Conservation (phyloP, 305 asterid species). For the Plantago coronopus region DNA sequence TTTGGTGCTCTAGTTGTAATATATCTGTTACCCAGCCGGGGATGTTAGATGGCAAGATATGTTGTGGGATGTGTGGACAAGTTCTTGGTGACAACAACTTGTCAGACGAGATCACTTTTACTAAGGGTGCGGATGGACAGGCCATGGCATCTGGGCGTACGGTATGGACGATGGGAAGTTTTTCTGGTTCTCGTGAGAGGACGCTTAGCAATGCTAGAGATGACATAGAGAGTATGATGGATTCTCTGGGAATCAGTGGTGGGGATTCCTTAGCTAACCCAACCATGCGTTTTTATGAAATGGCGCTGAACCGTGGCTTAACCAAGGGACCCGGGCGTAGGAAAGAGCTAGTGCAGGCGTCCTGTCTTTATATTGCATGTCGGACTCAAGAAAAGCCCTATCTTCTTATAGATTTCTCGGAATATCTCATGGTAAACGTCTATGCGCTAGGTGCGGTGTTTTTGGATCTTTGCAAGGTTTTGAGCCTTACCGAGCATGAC, state of each 20-base stretch:
- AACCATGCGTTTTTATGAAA: conserved; percentile 48
- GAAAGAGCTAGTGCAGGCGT: conserved; percentile 72
- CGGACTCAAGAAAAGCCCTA: conserved; percentile 64
- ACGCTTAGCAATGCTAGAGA: conserved; percentile 45
- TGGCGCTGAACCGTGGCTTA: conserved; percentile 56
- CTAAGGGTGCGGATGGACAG: conserved; percentile 59
- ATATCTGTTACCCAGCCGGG: too few relatives aligned
- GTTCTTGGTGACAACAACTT: conserved; percentile 53
- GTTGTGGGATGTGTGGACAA: conserved; percentile 61
- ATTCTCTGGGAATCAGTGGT: conserved; percentile 51
- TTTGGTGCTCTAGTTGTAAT: too few relatives aligned
- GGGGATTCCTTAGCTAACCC: conserved; percentile 47
- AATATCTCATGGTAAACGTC: conserved; percentile 67
- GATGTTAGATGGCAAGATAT: conserved; percentile 5
- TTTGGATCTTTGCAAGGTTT: conserved; percentile 76
- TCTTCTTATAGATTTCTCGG: conserved; percentile 85
- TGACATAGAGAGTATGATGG: conserved; percentile 37
- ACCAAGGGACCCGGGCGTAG: conserved; percentile 65
- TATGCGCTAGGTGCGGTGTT: conserved; percentile 85
- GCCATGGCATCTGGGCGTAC: conserved; percentile 23
- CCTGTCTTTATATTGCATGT: conserved; percentile 68
- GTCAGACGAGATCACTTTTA: conserved; percentile 48
- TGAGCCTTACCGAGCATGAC: conserved; percentile 66
- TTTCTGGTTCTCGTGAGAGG: conserved; percentile 51
- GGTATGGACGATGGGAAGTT: not conserved